Evolutionary conservation across 345 rosid genomes (phyloP).

Genomic region (Corchorus capsularis): DNA sequence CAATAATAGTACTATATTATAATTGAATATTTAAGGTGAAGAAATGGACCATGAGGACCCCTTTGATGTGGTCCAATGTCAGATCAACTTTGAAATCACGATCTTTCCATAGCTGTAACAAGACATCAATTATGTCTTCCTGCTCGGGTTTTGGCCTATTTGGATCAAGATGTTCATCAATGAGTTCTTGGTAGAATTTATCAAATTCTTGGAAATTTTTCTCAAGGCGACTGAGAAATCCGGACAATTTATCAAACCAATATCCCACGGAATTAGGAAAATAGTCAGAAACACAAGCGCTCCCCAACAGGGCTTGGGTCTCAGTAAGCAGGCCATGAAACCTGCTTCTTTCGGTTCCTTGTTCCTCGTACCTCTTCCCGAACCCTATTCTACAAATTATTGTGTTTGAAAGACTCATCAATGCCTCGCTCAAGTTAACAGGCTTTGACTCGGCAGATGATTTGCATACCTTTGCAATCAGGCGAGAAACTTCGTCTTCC

Average conservation of each 20-base stretch:
- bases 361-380: constrained; percentile 32
- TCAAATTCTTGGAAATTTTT: constrained; percentile 40
- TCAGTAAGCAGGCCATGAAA: too few species aligned
- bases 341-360: too few species aligned
- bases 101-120: constrained; percentile 21
- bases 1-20: too few species aligned
- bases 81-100: constrained; percentile 8
- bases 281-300: too few species aligned
- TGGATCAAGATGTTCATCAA: background rate
- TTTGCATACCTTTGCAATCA: constrained; percentile 12
- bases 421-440: constrained; percentile 26
- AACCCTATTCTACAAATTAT: constrained; percentile 32
- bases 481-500: too few species aligned
- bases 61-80: constrained; percentile 35
- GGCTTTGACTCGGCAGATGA: constrained; percentile 18
- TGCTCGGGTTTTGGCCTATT: constrained; percentile 10
- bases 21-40: background rate
- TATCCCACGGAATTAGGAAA: too few species aligned
- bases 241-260: constrained; percentile 21
- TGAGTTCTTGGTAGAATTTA: constrained; percentile 36
- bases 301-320: too few species aligned
- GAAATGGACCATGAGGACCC: constrained; percentile 44
- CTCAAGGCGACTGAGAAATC: constrained; percentile 31
- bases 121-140: constrained; percentile 10
- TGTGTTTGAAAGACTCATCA: constrained; percentile 11